Evolutionary conservation across 257 asterid species (phyloP).

Genomic region (Nicotiana knightiana): DNA sequence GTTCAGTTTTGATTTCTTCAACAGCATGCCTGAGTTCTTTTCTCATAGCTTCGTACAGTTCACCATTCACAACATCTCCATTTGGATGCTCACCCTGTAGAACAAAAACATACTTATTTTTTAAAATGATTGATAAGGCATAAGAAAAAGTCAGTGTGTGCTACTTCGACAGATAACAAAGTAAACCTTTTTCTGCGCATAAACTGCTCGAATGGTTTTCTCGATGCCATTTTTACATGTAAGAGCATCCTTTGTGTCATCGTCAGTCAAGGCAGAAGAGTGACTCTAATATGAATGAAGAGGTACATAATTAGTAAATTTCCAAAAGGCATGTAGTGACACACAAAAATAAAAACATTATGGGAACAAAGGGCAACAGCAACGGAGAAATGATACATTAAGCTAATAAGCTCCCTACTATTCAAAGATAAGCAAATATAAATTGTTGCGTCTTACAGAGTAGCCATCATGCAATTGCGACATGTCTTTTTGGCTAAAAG

Average conservation of each 20-base stretch:
- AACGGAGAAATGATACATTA: not conserved
- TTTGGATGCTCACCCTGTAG: conserved; percentile 55
- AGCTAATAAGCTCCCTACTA: not conserved
- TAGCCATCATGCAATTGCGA: conserved; percentile 54
- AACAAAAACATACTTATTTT: not conserved
- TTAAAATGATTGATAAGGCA: not conserved
- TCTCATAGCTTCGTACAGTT: conserved; percentile 63
- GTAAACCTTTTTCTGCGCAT: conserved; percentile 61
- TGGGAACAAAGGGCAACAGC: not conserved
- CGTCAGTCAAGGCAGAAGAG: conserved; percentile 73
- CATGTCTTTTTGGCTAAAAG: conserved; percentile 54
- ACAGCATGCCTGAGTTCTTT: conserved; percentile 84
- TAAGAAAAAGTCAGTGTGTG: not conserved
- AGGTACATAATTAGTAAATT: conserved; percentile 14
- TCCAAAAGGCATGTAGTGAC: not conserved
- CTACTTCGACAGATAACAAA: not conserved
- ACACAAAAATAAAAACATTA: not conserved
- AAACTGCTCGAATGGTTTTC: conserved; percentile 66
- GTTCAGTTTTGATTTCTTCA: conserved; percentile 69
- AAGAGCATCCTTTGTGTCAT: conserved; percentile 53
- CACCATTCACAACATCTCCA: conserved; percentile 44
- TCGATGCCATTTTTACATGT: conserved; percentile 45
- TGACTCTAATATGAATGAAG: conserved; percentile 51
- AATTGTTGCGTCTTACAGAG: conserved; percentile 48
- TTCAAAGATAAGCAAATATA: not conserved